These are phyloP conservation scores for Sarocladium kiliense DNA, from an alignment of 2,329 filamentous ascomycete genomes.

Conservation along the genomic window DNA sequence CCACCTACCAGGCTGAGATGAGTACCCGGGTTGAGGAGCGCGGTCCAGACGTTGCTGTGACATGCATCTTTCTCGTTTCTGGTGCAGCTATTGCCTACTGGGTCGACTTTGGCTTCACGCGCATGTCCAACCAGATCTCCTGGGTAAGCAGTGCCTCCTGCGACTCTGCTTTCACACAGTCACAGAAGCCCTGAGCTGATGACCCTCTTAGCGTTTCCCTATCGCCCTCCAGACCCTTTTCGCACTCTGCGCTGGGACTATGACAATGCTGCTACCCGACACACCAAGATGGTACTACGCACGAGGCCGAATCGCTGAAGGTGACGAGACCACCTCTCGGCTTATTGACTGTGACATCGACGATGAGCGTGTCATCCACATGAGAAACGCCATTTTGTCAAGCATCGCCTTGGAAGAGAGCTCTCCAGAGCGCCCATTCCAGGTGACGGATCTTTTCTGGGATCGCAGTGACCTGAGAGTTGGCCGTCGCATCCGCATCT, in stretches of 20 bases:
- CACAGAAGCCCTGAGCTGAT: background rate
- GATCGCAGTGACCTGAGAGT: constrained; percentile 5
- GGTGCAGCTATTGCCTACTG: background rate
- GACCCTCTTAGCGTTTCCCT: background rate
- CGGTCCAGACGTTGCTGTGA: background rate
- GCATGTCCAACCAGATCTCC: background rate
- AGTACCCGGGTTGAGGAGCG: background rate
- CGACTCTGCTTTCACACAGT: background rate
- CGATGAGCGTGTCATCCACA: background rate
- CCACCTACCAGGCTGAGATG: background rate
- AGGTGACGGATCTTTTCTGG: too few relatives aligned
- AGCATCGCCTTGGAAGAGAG: background rate
- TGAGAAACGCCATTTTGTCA: constrained; percentile 9
- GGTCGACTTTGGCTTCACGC: background rate
- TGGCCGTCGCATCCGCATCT: constrained; percentile 10
- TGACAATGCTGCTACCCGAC: background rate
- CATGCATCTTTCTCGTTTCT: background rate
- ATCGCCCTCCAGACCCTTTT: background rate
- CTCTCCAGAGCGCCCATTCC: background rate
- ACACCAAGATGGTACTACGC: background rate
- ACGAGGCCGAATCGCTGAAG: background rate
- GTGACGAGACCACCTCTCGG: background rate
- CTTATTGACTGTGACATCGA: background rate
- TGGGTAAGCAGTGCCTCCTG: background rate
- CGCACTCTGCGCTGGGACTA: background rate